These are phyloP conservation scores for Hygrophila difformis DNA, from an alignment of 257 asterid species.

Conservation along the genomic window DNA sequence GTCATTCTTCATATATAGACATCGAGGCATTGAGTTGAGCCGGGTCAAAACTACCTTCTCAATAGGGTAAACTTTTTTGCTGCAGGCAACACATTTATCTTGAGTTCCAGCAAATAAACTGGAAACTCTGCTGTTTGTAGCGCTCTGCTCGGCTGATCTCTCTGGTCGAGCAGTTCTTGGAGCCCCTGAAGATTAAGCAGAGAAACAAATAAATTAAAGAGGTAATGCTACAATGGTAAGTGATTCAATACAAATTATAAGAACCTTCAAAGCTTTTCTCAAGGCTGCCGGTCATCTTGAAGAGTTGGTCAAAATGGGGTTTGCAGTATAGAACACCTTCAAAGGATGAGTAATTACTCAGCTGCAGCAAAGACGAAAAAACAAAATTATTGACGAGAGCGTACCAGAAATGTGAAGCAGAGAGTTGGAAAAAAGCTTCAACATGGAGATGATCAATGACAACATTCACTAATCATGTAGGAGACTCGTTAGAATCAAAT, in stretches of 20 bases:
- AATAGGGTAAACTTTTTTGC: constrained; percentile 62
- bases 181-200: constrained; percentile 28
- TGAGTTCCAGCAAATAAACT: constrained; percentile 65
- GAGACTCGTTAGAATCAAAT: too few relatives aligned
- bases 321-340: constrained; percentile 80
- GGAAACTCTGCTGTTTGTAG: constrained; percentile 37
- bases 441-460: too few relatives aligned
- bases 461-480: too few relatives aligned
- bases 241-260: too few relatives aligned
- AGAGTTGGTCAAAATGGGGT: constrained; percentile 78
- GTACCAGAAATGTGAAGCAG: background rate
- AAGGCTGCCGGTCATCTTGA: constrained; percentile 88
- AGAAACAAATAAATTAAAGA: too few relatives aligned
- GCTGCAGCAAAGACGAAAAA: constrained; percentile 31
- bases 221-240: too few relatives aligned
- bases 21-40: too few relatives aligned
- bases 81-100: constrained; percentile 68
- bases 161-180: constrained; percentile 48
- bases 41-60: constrained; percentile 44
- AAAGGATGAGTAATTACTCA: constrained; percentile 58
- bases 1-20: too few relatives aligned
- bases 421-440: too few relatives aligned
- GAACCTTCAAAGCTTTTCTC: constrained; percentile 82
- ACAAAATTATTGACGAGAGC: background rate
- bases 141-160: constrained; percentile 38